Base-by-base conservation (phyloP, 371 early-diverging fungal species). In the Blastocladiella emersonii region DNA sequence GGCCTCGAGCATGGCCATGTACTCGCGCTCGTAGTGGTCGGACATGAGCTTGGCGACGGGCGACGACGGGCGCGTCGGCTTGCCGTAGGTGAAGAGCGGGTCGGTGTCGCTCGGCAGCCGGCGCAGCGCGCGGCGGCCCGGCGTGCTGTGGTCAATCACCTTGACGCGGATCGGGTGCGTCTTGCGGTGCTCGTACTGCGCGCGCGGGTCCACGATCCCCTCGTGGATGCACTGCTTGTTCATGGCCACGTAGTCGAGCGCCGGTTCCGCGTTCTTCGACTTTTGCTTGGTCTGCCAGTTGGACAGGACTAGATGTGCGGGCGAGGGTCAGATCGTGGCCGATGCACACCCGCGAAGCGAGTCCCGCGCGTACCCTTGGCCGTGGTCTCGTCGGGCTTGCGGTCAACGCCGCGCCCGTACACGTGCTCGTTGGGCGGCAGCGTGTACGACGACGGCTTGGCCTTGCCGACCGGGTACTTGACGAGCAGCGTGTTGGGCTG, bases 181-280 rank as follows among this genome's bases (percentile, higher is more conserved):
- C 56, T 74, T 69, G 30, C 76, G 64, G 65, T 70, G 77, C 53
- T 68, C 63, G 43, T 59, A 59, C 37, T 59, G 59, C 4, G 64
- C 74, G 34, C 61, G 66, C 17, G 80, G 74, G 17, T 66, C 63
- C 30, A 70, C 67, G 59, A 78, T 70, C 3, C 75, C 74, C 35
- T 73, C 68, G 48, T 73, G 72, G 25, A 74, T 71, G n/a, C 74
- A 66, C 61, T 70, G 70, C 51, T 75, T 68, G 68, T 80, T 80
- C 80, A 80, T 80, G 43, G 78, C 67, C 51, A 78, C 70, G 70
- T 78, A 80, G 68, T 80, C 77, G 34, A 80, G 69, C 13, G 77
- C 68, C n/a, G 76, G 72, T 15, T 66, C 65, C 10, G 68, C 66
- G 57, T 76, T 63, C 61, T 74, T 73, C 60, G 70, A 65, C 17